Conservation (phyloP, 805 yeast species). For the Kurtzmaniella cleridarum region DNA sequence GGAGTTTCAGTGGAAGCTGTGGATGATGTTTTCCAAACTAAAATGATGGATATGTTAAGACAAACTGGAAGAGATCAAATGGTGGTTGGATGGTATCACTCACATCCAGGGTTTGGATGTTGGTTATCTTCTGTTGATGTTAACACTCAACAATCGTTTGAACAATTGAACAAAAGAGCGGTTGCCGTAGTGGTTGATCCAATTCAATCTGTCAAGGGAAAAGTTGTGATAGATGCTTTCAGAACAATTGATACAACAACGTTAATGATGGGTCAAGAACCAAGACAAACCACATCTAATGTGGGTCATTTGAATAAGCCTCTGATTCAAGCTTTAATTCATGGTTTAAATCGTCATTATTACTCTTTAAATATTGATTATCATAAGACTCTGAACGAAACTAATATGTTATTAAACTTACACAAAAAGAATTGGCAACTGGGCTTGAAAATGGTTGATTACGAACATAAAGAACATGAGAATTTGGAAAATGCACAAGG, state of each 20-base stretch:
- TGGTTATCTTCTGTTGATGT: slow-evolving; percentile 98
- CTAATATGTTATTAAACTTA: slow-evolving; percentile 86
- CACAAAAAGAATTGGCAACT: slow-evolving; percentile 96
- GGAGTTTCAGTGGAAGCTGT: slow-evolving; percentile 99
- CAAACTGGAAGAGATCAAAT: slow-evolving; percentile 99
- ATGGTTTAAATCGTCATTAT: slow-evolving; percentile 94
- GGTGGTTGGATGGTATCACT: slow-evolving; percentile 99
- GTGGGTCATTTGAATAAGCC: slow-evolving; percentile 95
- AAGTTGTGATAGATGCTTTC: slow-evolving; percentile 98
- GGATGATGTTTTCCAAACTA: slow-evolving; percentile 97
- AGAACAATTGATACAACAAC: slow-evolving; percentile 85
- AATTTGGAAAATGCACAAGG: slow-evolving; percentile 68
- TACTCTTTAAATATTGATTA: slow-evolving; percentile 94
- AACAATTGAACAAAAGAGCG: slow-evolving; percentile 89
- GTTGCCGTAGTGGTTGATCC: slow-evolving; percentile 99
- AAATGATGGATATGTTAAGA: slow-evolving; percentile 98
- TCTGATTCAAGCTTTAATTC: slow-evolving; percentile 92
- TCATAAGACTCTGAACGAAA: slow-evolving; percentile 86
- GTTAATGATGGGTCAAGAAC: slow-evolving; percentile 94
- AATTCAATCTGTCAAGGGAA: slow-evolving; percentile 96
- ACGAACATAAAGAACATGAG: slow-evolving; percentile 67
- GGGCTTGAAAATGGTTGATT: slow-evolving; percentile 76
- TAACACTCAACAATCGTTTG: slow-evolving; percentile 96
- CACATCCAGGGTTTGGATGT: slow-evolving; percentile 99
- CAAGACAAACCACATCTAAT: slow-evolving; percentile 95